A percentile compares a stretch with the other conserved stretches of the same genome.
These are phyloP conservation scores for Lojkania enalia DNA, from an alignment of 2,329 filamentous ascomycete species.

Conservation along the genomic window DNA sequence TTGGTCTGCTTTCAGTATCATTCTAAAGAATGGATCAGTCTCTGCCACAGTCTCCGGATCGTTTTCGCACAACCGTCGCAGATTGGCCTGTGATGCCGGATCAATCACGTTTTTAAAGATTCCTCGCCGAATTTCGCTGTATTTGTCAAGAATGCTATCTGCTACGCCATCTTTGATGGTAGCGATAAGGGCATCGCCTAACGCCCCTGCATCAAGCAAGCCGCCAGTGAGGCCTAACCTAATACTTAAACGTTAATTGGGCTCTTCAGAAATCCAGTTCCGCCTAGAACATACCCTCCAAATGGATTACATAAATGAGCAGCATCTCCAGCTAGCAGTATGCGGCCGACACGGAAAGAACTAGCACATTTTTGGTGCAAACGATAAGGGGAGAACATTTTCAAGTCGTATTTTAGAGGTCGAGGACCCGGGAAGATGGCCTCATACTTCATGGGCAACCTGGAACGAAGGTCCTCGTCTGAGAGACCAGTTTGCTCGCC, in stretches of 20 bases:
- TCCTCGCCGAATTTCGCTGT: constrained; percentile 6
- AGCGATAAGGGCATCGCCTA: constrained; percentile 8
- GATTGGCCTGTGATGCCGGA: constrained; percentile 8
- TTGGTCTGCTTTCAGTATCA: constrained; percentile 3
- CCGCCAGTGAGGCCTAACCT: constrained; percentile 11
- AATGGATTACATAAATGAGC: constrained; percentile 14
- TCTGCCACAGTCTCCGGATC: constrained; percentile 10
- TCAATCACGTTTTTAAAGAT: constrained; percentile 12
- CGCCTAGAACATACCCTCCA: constrained; percentile 6
- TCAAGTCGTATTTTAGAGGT: constrained; percentile 12
- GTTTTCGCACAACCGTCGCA: constrained; percentile 8
- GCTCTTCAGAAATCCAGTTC: not conserved
- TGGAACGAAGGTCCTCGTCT: constrained; percentile 4
- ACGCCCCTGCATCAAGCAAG: constrained; percentile 10
- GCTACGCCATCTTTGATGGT: constrained; percentile 3
- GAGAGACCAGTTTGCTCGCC: constrained; percentile 7
- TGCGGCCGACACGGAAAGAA: constrained; percentile 5
- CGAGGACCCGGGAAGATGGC: constrained; percentile 11
- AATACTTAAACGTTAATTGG: not conserved
- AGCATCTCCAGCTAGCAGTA: constrained; percentile 10
- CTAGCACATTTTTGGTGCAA: constrained; percentile 12
- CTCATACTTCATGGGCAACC: constrained; percentile 10
- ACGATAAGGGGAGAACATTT: constrained; percentile 11
- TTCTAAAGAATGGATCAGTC: constrained; percentile 11
- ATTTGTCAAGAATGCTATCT: constrained; percentile 5